Conservation (phyloP, 2,329 filamentous ascomycete genomes). For the Ophiostoma himal-ulmi region DNA sequence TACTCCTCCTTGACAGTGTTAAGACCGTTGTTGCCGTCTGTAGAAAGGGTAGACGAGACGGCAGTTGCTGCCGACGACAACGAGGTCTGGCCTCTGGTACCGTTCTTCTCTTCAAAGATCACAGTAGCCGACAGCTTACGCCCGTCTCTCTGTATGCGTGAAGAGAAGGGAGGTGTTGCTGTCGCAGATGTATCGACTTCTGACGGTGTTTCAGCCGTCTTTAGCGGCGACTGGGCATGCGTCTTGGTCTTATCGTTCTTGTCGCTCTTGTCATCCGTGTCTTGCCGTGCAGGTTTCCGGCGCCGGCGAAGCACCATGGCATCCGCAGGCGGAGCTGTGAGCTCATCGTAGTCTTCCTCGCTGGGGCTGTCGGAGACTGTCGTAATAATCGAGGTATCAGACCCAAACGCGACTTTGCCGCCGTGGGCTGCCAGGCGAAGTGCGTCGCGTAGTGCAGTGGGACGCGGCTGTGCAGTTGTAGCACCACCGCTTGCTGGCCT, state of each 20-base stretch:
- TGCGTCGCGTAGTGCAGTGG: conserved; percentile 28
- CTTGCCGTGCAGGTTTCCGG: conserved; percentile 16
- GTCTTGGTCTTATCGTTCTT: not conserved
- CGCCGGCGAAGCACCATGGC: conserved; percentile 27
- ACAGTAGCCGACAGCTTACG: conserved; percentile 26
- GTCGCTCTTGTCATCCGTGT: conserved; percentile 4
- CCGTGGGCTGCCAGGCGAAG: conserved; percentile 17
- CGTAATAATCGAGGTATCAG: conserved; percentile 20
- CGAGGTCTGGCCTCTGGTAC: not conserved
- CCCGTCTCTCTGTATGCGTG: conserved; percentile 13
- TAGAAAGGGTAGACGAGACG: conserved; percentile 18
- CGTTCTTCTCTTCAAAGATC: conserved; percentile 25
- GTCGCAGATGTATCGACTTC: not conserved
- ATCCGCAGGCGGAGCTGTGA: conserved; percentile 26
- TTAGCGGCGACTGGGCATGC: conserved; percentile 13
- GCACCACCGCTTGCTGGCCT: not conserved
- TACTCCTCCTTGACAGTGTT: conserved; percentile 12
- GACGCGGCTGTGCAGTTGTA: conserved; percentile 15
- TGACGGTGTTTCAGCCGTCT: not conserved
- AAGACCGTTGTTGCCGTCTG: conserved; percentile 6
- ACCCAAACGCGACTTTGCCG: conserved; percentile 17
- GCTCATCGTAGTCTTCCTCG: conserved; percentile 43
- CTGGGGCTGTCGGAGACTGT: conserved; percentile 39
- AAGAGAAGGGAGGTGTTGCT: not conserved
- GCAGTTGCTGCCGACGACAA: conserved; percentile 20